Conservation (phyloP, 73 alveolate species). For the Paramecium primaurelia region DNA sequence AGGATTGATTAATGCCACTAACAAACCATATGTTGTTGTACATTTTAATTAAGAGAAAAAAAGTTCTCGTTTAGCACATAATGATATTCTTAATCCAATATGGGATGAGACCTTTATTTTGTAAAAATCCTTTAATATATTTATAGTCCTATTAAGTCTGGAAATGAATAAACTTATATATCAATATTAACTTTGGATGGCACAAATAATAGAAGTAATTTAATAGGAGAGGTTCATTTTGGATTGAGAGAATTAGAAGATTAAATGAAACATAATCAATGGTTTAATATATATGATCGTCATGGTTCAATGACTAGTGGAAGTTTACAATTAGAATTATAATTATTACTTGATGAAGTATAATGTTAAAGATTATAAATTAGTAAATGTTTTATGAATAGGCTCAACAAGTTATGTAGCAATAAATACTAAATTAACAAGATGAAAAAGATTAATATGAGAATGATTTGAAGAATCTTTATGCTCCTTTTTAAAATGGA, state of each 20-base stretch:
- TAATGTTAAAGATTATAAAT: background rate
- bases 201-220: background rate
- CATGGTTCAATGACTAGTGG: background rate
- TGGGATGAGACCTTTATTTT: conserved; percentile 7
- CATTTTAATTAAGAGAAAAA: background rate
- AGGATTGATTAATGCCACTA: background rate
- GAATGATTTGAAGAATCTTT: background rate
- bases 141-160: background rate
- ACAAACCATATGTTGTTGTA: conserved; percentile 13
- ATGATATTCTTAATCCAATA: background rate
- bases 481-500: background rate
- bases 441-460: background rate
- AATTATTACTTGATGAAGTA: conserved; percentile 7
- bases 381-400: background rate
- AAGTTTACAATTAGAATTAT: background rate
- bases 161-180: background rate
- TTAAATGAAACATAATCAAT: conserved; percentile 1
- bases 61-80: background rate
- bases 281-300: conserved; percentile 20
- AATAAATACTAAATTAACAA: background rate
- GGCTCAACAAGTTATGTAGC: background rate
- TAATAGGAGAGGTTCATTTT: conserved; percentile 30
- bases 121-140: background rate
- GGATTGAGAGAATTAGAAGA: background rate
- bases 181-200: background rate